These are phyloP conservation scores for Clitopilus passeckerianus DNA, from an alignment of 768 basidiomycete genomes.

Conservation along the genomic window DNA sequence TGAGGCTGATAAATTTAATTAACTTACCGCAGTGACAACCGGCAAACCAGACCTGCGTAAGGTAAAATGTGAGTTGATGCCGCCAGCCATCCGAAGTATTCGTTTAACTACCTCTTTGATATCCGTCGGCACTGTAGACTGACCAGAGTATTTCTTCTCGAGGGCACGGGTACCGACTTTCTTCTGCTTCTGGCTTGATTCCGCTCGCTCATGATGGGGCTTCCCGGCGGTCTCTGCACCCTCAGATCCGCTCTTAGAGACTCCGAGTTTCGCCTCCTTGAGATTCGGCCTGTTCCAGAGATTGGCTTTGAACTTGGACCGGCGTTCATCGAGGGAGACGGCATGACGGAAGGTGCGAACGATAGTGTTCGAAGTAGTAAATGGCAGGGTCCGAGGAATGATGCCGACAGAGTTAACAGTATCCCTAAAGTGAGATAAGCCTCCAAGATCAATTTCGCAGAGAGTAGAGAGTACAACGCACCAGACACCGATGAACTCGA, in stretches of 20 bases:
- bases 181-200: constrained; percentile 11
- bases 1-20: constrained; percentile 6
- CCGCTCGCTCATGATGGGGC: constrained; percentile 1
- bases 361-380: constrained; percentile 38
- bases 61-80: background rate
- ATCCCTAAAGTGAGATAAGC: constrained; percentile 32
- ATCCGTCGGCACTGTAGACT: constrained; percentile 20
- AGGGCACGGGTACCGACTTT: constrained; percentile 19
- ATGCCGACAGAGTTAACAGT: constrained; percentile 51
- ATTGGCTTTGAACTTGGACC: constrained; percentile 15
- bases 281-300: constrained; percentile 12
- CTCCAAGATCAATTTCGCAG: background rate
- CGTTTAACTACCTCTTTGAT: constrained; percentile 31
- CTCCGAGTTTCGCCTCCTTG: constrained; percentile 23
- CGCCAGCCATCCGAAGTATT: background rate
- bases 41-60: constrained; percentile 43
- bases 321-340: constrained; percentile 14
- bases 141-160: constrained; percentile 18
- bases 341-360: constrained; percentile 17
- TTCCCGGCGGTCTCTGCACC: background rate
- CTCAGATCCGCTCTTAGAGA: constrained; percentile 6
- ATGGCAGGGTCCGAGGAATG: constrained; percentile 38
- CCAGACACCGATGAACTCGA: constrained; percentile 54
- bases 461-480: constrained; percentile 14
- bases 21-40: constrained; percentile 32